Conservation (phyloP, 257 asterid species). For the Nicotiana obtusifolia region DNA sequence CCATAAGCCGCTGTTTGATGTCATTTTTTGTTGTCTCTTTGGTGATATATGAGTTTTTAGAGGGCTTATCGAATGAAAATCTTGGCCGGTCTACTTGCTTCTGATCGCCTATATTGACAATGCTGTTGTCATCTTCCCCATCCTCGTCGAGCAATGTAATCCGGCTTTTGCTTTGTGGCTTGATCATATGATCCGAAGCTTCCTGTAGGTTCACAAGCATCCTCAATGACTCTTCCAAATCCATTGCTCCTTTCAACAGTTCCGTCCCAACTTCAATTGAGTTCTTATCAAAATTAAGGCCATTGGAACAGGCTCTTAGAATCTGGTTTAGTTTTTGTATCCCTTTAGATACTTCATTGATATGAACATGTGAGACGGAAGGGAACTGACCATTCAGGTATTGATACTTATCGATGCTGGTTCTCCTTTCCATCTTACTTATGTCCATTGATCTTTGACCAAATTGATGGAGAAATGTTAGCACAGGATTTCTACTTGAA, state of each 20-base stretch:
- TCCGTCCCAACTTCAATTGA: conserved; percentile 73
- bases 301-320: conserved; percentile 54
- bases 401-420: conserved; percentile 21
- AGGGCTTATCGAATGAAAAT: conserved; percentile 73
- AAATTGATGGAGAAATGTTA: conserved; percentile 56
- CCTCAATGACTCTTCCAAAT: conserved; percentile 77
- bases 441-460: conserved; percentile 46
- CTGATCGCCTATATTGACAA: conserved; percentile 30
- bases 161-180: conserved; percentile 36
- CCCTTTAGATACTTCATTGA: conserved; percentile 70
- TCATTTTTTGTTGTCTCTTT: conserved; percentile 25
- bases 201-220: conserved; percentile 71
- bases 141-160: conserved; percentile 62
- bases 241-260: conserved; percentile 69
- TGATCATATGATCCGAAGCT: conserved; percentile 32
- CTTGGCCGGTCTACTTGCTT: conserved; percentile 61
- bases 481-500: conserved; percentile 48
- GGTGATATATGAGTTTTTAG: conserved; percentile 22
- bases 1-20: conserved; percentile 33
- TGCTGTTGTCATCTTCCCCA: conserved; percentile 45
- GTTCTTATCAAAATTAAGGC: conserved; percentile 46
- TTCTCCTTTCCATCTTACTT: conserved; percentile 31
- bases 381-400: conserved; percentile 23
- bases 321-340: conserved; percentile 73
- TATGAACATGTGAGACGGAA: conserved; percentile 47